Evolutionary conservation across 352 stramenopile species (phyloP).

Genomic region (Globisporangium canariense): DNA sequence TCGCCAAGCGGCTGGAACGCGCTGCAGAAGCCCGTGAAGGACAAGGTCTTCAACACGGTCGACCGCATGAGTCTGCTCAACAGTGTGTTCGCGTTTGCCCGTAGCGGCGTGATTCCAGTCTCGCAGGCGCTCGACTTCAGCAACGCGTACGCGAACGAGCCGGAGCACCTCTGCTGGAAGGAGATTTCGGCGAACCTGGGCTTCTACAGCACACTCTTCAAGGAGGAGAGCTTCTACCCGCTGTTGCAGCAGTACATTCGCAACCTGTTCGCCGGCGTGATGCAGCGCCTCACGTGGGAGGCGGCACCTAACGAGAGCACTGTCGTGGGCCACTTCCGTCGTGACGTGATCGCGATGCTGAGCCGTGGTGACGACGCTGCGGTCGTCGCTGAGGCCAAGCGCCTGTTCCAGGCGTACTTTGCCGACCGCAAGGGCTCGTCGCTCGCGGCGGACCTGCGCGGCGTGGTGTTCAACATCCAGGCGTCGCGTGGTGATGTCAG

Average conservation of each 20-base stretch:
- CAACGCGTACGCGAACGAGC: slow-evolving; percentile 53
- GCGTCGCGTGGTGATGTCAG: slow-evolving; percentile 39
- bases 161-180: slow-evolving; percentile 76
- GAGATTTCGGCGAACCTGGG: slow-evolving; percentile 63
- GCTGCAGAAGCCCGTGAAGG: slow-evolving; percentile 63
- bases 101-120: slow-evolving; percentile 49
- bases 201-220: slow-evolving; percentile 63
- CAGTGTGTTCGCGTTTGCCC: slow-evolving; percentile 92
- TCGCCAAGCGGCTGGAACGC: slow-evolving; percentile 77
- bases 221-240: slow-evolving; percentile 54
- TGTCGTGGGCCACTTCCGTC: slow-evolving; percentile 57
- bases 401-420: slow-evolving; percentile 58
- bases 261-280: slow-evolving; percentile 49
- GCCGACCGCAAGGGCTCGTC: slow-evolving; percentile 32
- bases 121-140: slow-evolving; percentile 65
- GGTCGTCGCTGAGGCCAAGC: slow-evolving; percentile 48
- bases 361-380: slow-evolving; percentile 45
- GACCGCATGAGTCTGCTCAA: slow-evolving; percentile 93
- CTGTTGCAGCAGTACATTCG: slow-evolving; percentile 65
- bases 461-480: slow-evolving; percentile 61
- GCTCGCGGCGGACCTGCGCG: slow-evolving; percentile 59
- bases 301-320: slow-evolving; percentile 35
- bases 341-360: slow-evolving; percentile 72
- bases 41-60: slow-evolving; percentile 56
- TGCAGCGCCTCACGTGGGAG: slow-evolving; percentile 54